Base-by-base conservation (phyloP, 2,329 filamentous ascomycete species). In the Colletotrichum sp. region DNA sequence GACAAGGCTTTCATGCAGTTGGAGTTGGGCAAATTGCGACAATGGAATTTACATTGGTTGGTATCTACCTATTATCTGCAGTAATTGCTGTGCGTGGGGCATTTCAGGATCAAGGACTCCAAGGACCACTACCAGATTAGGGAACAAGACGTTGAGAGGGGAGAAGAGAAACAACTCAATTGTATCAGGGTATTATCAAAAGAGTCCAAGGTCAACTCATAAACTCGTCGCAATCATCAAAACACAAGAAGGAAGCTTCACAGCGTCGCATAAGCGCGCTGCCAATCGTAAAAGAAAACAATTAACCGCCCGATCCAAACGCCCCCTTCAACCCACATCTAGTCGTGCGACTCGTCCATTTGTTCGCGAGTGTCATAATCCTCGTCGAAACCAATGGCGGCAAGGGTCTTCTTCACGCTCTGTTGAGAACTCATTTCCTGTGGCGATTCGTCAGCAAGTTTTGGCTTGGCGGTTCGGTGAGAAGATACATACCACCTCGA, bases 401-500 rank as follows among this genome's bases (percentile, higher is more conserved):
- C 75, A 3, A 76, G 60, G 1, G 24, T 71, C 66, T 75, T 75
- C 44, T 76, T 76, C 15, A 70, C 49, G 16, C 34, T 66, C 3
- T 76, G 75, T 30, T 76, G 75, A 4, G 71, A 76, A 12, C 75
- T 75, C 75, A 76, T 76, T 49, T 76, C 75, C 75, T 76, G 28
- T 0, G 12, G 15, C 9, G 30, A 15, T 30, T 2, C 2, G 26
- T 72, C 15, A 60, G 39, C 26, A 34, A 1, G 0, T n/a, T 0
- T n/a, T 28, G n/a, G 1, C 6, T 13, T 6, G 21, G 21, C 2
- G 12, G 5, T 6, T 6, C 30, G 55, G 13, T 6, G n/a, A 59
- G 15, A 32, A 13, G 59, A 39, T 44, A 62, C 84, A 72, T 72
- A 89, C 88, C 79, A 85, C 79, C 79, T 90, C 88, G 0, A 90